Evolutionary conservation across 1,284 basidiomycete species (phyloP).

Genomic region (Puccinia coronata): DNA sequence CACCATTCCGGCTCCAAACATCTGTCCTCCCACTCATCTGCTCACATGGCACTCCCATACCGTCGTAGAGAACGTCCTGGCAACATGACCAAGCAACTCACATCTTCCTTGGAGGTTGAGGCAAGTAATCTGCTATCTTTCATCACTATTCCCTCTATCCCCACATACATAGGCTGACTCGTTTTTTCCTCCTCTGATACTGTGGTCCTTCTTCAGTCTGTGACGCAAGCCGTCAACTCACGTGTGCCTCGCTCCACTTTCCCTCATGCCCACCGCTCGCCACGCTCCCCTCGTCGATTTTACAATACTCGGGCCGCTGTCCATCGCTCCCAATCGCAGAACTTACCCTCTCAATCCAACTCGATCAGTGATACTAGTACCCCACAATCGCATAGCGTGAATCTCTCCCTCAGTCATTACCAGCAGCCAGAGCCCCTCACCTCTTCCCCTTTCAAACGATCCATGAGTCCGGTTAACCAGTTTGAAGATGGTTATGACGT

Average conservation of each 20-base stretch:
- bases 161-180: neutral
- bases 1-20: neutral
- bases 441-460: slow-evolving; percentile 32
- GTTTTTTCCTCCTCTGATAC: neutral
- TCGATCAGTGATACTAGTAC: neutral
- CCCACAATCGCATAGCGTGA: neutral
- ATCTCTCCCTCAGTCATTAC: neutral
- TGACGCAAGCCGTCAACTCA: neutral
- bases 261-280: slow-evolving; percentile 40
- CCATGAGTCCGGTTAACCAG: slow-evolving; percentile 43
- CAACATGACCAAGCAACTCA: slow-evolving; percentile 16
- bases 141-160: neutral
- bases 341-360: neutral
- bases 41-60: neutral
- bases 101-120: slow-evolving; percentile 9
- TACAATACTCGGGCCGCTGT: slow-evolving; percentile 45
- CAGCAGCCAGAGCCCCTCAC: neutral
- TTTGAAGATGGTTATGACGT: slow-evolving; percentile 42
- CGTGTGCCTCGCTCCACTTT: slow-evolving; percentile 49
- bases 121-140: neutral
- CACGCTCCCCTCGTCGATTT: slow-evolving; percentile 43
- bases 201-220: slow-evolving; percentile 5
- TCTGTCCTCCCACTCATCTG: slow-evolving; percentile 23
- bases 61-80: slow-evolving; percentile 26
- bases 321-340: slow-evolving; percentile 18